Percentiles rank a stretch among this genome's conserved stretches.
phyloP scores from a whole-genome alignment of 2,329 filamentous ascomycete species.

The Calycina herbarum region DNA sequence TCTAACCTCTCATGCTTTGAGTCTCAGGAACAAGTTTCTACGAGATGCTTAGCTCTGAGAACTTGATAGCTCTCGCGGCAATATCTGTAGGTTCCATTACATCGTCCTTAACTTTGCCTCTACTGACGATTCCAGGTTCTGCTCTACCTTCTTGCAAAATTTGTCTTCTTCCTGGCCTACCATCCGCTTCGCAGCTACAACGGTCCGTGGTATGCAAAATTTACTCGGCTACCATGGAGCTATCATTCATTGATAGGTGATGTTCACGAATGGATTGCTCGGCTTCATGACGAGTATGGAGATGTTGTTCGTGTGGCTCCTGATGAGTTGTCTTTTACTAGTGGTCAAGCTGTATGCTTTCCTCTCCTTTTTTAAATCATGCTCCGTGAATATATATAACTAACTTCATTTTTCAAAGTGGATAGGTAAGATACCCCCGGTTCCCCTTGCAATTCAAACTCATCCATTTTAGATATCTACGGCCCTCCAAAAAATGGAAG shows the following conservation, averaged over 20 bases:
- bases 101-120: neutral
- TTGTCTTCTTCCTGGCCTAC: slow-evolving; percentile 15
- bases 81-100: neutral
- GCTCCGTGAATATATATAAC: neutral
- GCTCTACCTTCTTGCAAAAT: neutral
- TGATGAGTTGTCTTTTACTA: neutral
- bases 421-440: neutral
- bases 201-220: slow-evolving; percentile 21
- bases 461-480: neutral
- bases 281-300: neutral
- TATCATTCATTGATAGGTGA: neutral
- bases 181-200: slow-evolving; percentile 26
- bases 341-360: neutral
- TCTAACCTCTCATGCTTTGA: neutral
- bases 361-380: neutral
- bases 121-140: neutral
- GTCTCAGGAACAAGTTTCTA: neutral
- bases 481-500: neutral
- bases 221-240: neutral
- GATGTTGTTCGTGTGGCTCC: neutral
- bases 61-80: neutral
- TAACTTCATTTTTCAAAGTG: neutral
- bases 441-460: neutral
- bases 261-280: neutral
- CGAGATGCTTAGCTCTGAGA: neutral